phyloP scores from a whole-genome alignment of 306 rosid species.

The Gastrolobium bilobum region DNA sequence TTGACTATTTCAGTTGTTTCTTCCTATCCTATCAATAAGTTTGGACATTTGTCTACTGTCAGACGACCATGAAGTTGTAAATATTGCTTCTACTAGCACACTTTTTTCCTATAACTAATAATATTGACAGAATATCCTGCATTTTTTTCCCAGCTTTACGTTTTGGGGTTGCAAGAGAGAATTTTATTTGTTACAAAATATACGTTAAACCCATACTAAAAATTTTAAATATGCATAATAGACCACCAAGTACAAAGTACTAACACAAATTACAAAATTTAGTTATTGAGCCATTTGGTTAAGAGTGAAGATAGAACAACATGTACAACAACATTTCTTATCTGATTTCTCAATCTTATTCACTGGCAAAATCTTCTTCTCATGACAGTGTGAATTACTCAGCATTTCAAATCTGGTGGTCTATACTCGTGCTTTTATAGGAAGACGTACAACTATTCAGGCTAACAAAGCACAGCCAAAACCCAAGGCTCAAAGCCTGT shows the following conservation, averaged over 20 bases:
- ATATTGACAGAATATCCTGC: no score
- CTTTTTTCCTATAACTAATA: no score
- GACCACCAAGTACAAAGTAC: neutral
- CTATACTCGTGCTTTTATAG: neutral
- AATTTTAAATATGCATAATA: neutral
- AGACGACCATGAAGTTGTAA: constrained; percentile 19
- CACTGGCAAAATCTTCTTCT: constrained; percentile 6
- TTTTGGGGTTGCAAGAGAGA: no score
- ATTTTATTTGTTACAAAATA: no score
- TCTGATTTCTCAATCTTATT: constrained; percentile 3
- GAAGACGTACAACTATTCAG: constrained; percentile 6
- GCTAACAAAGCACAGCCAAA: neutral
- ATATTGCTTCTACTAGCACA: neutral
- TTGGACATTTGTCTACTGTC: neutral
- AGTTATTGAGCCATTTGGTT: neutral
- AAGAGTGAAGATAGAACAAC: neutral
- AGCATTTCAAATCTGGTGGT: constrained; percentile 8
- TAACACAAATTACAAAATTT: neutral
- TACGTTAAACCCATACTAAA: no score
- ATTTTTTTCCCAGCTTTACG: no score
- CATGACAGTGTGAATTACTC: neutral
- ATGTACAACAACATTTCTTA: neutral
- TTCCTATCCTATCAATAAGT: constrained; percentile 17
- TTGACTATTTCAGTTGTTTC: constrained; percentile 25
- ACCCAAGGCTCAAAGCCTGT: constrained; percentile 5